A percentile compares a stretch with the other conserved stretches of the same genome.
phyloP scores from a whole-genome alignment of 2,329 filamentous ascomycete species.

The Xylaria sp. region DNA sequence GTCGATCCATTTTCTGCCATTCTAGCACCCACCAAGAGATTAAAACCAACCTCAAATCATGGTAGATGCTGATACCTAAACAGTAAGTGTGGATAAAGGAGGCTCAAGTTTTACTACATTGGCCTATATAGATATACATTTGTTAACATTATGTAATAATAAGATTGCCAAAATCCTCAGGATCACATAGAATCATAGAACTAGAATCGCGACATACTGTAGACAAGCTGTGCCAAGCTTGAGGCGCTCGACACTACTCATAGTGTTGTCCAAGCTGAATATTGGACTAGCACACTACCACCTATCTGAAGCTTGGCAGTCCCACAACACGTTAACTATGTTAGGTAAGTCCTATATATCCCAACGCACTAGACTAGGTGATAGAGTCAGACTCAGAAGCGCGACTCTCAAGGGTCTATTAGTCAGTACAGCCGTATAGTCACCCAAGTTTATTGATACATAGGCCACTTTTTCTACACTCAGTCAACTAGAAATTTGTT shows the following conservation, averaged over 20 bases:
- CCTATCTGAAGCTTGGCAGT: neutral
- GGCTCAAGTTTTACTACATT: neutral
- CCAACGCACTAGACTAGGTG: neutral
- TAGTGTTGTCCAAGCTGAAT: slow-evolving; percentile 12
- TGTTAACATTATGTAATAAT: neutral
- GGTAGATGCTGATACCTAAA: neutral
- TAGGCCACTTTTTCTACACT: neutral
- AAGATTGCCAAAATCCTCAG: neutral
- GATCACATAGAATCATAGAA: neutral
- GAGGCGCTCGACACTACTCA: neutral
- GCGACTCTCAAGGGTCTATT: neutral
- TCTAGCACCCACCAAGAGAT: slow-evolving; percentile 11
- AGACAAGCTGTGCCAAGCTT: slow-evolving; percentile 5
- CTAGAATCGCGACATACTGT: slow-evolving; percentile 4
- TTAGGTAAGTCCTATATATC: slow-evolving; percentile 1
- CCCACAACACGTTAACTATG: neutral
- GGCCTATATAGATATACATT: neutral
- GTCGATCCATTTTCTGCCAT: slow-evolving; percentile 3
- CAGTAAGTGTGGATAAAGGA: neutral
- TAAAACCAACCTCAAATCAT: slow-evolving; percentile 1
- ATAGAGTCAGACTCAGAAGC: too few species aligned
- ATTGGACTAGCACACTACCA: neutral
- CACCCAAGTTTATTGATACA: neutral
- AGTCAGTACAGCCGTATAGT: neutral
- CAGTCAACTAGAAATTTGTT: neutral